phyloP scores from a whole-genome alignment of 2,329 filamentous ascomycete genomes.

The Pseudocercospora pini-densiflorae region DNA sequence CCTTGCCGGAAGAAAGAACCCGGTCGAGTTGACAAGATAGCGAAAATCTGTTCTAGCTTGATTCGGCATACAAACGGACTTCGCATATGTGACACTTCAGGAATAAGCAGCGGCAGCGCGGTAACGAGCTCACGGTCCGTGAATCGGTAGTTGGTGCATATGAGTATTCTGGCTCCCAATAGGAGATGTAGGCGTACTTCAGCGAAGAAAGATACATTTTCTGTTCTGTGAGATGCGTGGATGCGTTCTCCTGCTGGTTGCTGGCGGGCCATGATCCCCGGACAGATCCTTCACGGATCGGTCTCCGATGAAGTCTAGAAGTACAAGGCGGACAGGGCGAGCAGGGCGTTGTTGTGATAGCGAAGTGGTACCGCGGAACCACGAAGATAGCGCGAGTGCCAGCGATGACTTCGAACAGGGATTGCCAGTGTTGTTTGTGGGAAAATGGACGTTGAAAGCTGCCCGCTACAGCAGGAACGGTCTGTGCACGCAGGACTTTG shows the following conservation, averaged over 20 bases:
- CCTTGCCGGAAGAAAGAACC: slow-evolving; percentile 8
- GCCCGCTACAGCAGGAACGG: no score
- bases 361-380: neutral
- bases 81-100: neutral
- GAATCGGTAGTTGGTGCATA: neutral
- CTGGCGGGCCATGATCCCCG: neutral
- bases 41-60: neutral
- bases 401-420: neutral
- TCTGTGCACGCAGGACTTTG: no score
- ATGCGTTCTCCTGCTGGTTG: neutral
- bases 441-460: neutral
- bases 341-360: neutral
- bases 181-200: neutral
- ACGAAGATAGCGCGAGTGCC: neutral
- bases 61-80: neutral
- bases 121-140: neutral
- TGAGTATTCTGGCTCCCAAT: neutral
- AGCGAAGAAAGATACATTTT: neutral
- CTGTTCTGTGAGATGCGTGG: neutral
- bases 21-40: neutral
- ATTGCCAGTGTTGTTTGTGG: neutral
- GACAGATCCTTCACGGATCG: neutral
- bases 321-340: neutral
- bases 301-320: neutral
- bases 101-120: no score